Conservation (phyloP, 805 yeast genomes). For the Kodamaea laetipori region DNA sequence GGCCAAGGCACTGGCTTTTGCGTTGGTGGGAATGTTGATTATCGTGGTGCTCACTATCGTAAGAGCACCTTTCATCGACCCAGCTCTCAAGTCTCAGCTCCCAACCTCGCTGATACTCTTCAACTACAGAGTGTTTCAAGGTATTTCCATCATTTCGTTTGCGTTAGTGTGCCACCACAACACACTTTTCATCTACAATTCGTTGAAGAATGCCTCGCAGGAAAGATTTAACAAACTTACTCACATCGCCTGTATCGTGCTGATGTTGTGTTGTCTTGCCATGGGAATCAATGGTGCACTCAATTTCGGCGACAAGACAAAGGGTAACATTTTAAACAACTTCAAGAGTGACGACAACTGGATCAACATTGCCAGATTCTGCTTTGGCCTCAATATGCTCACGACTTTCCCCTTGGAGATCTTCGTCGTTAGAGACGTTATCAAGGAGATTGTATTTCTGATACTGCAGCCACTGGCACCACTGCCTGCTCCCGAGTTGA, state of each 20-base stretch:
- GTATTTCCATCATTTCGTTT: conserved; percentile 90
- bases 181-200: conserved; percentile 85
- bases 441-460: conserved; percentile 56
- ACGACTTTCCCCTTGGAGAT: conserved; percentile 91
- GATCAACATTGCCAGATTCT: conserved; percentile 84
- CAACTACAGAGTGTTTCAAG: conserved; percentile 74
- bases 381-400: conserved; percentile 90
- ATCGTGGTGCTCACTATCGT: conserved; percentile 73
- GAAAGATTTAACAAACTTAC: conserved; percentile 75
- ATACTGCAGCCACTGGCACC: conserved; percentile 1
- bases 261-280: conserved; percentile 73
- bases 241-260: conserved; percentile 79
- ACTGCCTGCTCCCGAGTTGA: conserved; percentile 29
- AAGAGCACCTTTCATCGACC: conserved; percentile 66
- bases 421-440: conserved; percentile 85
- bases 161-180: conserved; percentile 96
- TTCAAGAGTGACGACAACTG: conserved; percentile 73
- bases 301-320: conserved; percentile 73
- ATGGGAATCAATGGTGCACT: conserved; percentile 81
- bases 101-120: conserved; percentile 50
- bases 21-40: conserved; percentile 78
- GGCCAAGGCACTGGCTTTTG: conserved; percentile 86
- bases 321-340: conserved; percentile 87
- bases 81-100: conserved; percentile 50
- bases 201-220: conserved; percentile 73